Percentiles rank a stretch among this genome's conserved stretches.
phyloP scores from a whole-genome alignment of 1,284 basidiomycete genomes.

The Leccinum cinnamomeum region DNA sequence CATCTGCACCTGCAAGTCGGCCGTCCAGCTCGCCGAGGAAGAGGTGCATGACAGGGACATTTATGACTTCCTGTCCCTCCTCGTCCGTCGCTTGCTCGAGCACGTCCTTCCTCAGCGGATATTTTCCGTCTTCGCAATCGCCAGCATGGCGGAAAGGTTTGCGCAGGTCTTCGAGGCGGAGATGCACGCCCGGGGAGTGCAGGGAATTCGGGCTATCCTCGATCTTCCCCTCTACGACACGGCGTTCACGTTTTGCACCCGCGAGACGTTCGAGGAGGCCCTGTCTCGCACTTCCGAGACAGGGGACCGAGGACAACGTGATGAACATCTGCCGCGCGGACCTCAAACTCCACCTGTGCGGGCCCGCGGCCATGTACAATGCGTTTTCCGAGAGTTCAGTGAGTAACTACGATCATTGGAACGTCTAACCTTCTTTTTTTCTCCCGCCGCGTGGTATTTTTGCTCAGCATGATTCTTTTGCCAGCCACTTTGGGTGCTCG shows the following conservation, averaged over 20 bases:
- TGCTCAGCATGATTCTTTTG: not conserved
- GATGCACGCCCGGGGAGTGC: constrained; percentile 35
- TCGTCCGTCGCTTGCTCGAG: constrained; percentile 36
- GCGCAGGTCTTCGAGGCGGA: constrained; percentile 44
- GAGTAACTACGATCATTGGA: constrained; percentile 27
- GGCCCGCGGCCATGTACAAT: constrained; percentile 50
- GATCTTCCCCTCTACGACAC: constrained; percentile 60
- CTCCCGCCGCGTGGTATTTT: not conserved
- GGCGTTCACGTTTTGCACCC: constrained; percentile 55
- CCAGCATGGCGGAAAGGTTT: constrained; percentile 48
- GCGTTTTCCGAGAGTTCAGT: constrained; percentile 62
- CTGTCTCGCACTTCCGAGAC: constrained; percentile 18
- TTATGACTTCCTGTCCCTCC: constrained; percentile 33
- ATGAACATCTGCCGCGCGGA: constrained; percentile 47
- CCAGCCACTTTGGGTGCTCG: constrained; percentile 58
- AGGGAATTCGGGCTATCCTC: constrained; percentile 20
- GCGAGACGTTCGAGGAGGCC: constrained; percentile 38
- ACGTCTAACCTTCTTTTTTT: not conserved
- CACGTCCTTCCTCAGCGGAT: constrained; percentile 43
- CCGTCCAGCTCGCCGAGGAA: constrained; percentile 30
- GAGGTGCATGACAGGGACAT: constrained; percentile 30
- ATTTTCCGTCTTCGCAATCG: constrained; percentile 68
- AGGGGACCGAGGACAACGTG: constrained; percentile 17
- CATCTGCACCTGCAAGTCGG: constrained; percentile 47
- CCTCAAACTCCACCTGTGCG: constrained; percentile 34